phyloP scores from a whole-genome alignment of 306 rosid species.

The Begonia masoniana region DNA sequence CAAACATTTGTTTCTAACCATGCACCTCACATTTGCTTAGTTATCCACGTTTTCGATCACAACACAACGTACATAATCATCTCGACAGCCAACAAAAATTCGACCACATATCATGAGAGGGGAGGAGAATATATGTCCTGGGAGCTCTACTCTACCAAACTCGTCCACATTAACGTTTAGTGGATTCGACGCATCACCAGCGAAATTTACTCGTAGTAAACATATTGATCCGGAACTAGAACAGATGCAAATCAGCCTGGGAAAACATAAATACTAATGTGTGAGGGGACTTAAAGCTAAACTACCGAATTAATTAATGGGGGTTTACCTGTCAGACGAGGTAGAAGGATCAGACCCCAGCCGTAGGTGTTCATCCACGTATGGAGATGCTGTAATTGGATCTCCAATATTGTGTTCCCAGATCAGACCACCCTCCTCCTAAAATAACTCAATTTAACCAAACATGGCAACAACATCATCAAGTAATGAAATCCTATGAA shows the following conservation, averaged over 20 bases:
- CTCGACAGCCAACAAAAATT: conserved; percentile 78
- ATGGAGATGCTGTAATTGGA: conserved; percentile 80
- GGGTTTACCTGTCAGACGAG: conserved; percentile 49
- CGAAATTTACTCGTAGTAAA: conserved; percentile 35
- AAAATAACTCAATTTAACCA: conserved; percentile 2
- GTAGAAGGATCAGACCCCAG: conserved; percentile 24
- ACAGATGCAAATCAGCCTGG: conserved; percentile 63
- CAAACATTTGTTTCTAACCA: too few relatives aligned
- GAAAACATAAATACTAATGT: not conserved
- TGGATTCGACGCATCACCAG: conserved; percentile 10
- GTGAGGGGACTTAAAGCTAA: not conserved
- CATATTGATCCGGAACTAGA: conserved; percentile 64
- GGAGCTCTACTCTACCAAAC: conserved; percentile 37
- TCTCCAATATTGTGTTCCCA: conserved; percentile 69
- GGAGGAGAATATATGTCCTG: conserved; percentile 70
- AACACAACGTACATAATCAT: conserved; percentile 58
- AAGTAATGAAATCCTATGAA: not conserved
- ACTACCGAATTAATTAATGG: not conserved
- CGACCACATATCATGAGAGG: conserved; percentile 74
- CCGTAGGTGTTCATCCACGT: conserved; percentile 57
- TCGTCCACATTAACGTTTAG: conserved; percentile 31
- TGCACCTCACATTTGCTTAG: not conserved
- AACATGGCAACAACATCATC: not conserved
- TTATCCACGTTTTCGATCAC: conserved; percentile 1
- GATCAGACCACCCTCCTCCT: conserved; percentile 53